Evolutionary conservation across 2,329 filamentous ascomycete species (phyloP).

Genomic region (Clonostachys solani): DNA sequence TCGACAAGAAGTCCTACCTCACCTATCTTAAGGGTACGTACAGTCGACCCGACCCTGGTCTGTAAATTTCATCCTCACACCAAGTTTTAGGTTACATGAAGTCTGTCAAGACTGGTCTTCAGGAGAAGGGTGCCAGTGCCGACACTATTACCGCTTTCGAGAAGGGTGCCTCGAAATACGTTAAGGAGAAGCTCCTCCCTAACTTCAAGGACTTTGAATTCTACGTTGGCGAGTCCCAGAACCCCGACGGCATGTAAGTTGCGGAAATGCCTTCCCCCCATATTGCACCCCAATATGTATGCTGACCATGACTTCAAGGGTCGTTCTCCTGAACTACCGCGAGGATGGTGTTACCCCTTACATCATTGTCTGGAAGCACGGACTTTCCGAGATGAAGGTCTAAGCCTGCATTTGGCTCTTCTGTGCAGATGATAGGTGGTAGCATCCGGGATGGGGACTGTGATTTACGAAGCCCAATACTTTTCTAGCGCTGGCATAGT

Average conservation of each 20-base stretch:
- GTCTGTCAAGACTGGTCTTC: conserved; percentile 69
- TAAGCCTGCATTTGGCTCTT: conserved; percentile 42
- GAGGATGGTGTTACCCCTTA: conserved; percentile 92
- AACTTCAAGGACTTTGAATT: conserved; percentile 98
- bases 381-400: conserved; percentile 85
- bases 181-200: conserved; percentile 75
- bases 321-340: conserved; percentile 94
- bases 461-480: no score
- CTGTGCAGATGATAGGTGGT: no score
- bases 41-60: background rate
- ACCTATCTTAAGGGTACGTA: conserved; percentile 76
- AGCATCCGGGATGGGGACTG: no score
- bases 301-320: conserved; percentile 41
- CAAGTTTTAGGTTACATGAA: conserved; percentile 75
- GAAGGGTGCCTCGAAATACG: conserved; percentile 65
- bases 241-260: conserved; percentile 87
- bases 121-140: conserved; percentile 55
- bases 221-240: conserved; percentile 87
- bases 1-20: conserved; percentile 87
- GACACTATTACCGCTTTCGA: conserved; percentile 76
- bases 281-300: background rate
- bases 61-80: conserved; percentile 1
- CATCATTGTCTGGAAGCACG: conserved; percentile 93
- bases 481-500: no score
- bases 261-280: background rate